Evolutionary conservation across 1,284 basidiomycete genomes (phyloP), one percentile per base, ranked within the genome.

Genomic region (Cryptococcus amylolentus): DNA sequence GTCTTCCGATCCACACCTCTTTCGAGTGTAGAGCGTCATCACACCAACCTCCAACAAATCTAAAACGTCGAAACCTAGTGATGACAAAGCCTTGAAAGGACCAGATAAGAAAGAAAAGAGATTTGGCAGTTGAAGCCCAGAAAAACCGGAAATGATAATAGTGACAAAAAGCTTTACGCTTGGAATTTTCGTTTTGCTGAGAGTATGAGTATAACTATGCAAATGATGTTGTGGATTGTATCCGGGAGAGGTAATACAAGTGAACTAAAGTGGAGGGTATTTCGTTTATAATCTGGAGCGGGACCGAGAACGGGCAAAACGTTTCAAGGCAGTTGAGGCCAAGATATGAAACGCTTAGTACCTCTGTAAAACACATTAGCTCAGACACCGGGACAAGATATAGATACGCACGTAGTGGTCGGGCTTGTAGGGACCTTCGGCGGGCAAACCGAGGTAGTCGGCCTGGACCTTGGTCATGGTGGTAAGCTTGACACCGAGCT

Each of bases 401-500:
- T 6, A 6, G 50, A 31, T 7, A 64, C 64, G 53, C 51, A 64
- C 56, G 84, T 89, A 89, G 82, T 89, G 86, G 65, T 79, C 79
- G 64, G 89, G 84, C 84, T 95, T 98, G 88, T 93, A 98, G 52
- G 95, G 94, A 57, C 95, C 94, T 62, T 84, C 80, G 72, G 85
- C 80, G 62, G 91, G 90, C 63, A 98, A 86, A 80, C 93, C 93
- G 67, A 98, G 86, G 84, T 98, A 98, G 59, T 83, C 82, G 71
- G 91, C 86, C 82, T 98, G 95, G 62, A 83, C 84, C 20, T 83
- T 54, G 52, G 85, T 82, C 69, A 98, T 84, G 67, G 80, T 82
- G 62, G 96, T 97, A 77, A 98, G 84, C 83, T 94, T 94, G 81
- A 97, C 90, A 75, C 89, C 89, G 73, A 97, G 85, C 77, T 91